Evolutionary conservation across 2,329 filamentous ascomycete species (phyloP).

Genomic region (Cryphonectria nitschkei): DNA sequence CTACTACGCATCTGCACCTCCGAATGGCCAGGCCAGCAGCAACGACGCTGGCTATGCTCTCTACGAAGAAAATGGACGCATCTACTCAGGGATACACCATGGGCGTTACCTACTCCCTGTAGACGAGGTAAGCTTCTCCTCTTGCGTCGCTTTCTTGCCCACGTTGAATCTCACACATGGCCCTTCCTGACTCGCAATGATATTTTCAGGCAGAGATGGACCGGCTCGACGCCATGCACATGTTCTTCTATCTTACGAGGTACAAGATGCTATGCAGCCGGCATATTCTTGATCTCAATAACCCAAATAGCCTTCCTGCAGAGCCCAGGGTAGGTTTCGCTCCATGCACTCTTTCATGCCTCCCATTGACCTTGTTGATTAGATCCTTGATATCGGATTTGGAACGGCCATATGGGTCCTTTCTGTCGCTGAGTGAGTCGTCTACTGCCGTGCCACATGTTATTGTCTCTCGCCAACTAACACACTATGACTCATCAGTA

Average conservation of each 20-base stretch:
- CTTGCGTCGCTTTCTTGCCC: neutral
- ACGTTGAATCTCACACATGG: neutral
- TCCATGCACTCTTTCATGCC: neutral
- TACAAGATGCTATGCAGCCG: constrained; percentile 21
- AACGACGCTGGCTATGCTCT: constrained; percentile 10
- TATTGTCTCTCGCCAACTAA: constrained; percentile 30
- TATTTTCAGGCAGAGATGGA: constrained; percentile 55
- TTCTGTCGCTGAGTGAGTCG: constrained; percentile 74
- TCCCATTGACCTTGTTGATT: neutral
- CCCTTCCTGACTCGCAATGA: constrained; percentile 18
- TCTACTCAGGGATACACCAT: constrained; percentile 58
- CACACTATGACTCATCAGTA: constrained; percentile 1
- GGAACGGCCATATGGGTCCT: constrained; percentile 93
- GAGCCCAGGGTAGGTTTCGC: constrained; percentile 15
- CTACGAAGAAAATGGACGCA: constrained; percentile 54
- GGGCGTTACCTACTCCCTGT: constrained; percentile 64
- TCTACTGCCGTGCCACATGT: constrained; percentile 25
- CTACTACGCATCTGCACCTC: constrained; percentile 26
- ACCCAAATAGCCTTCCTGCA: neutral
- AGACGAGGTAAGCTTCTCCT: constrained; percentile 51
- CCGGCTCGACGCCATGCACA: constrained; percentile 65
- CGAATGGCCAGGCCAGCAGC: neutral
- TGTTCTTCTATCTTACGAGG: constrained; percentile 59
- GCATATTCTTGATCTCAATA: constrained; percentile 14
- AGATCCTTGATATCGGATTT: constrained; percentile 72